Percentiles rank a stretch among this genome's conserved stretches.
Conservation (phyloP, 2,329 filamentous ascomycete species). For the Ceratocystis albifundus region DNA sequence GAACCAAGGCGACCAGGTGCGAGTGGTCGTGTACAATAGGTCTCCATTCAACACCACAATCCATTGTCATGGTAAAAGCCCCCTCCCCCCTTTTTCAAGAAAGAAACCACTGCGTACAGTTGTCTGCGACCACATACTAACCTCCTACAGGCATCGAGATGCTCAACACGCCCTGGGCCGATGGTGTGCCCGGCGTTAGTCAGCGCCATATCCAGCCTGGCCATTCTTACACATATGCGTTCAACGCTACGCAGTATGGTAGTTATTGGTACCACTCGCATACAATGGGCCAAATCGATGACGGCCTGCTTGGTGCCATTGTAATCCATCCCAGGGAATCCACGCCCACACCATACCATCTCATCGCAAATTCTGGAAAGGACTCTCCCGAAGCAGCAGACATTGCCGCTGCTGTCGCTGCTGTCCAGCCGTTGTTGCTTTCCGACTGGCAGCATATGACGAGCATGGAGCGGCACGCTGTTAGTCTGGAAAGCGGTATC, state of each 20-base stretch:
- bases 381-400: constrained; percentile 1
- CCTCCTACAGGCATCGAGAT: constrained; percentile 36
- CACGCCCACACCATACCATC: constrained; percentile 37
- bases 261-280: constrained; percentile 53
- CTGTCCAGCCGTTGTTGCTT: constrained; percentile 40
- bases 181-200: constrained; percentile 47
- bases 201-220: constrained; percentile 42
- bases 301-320: constrained; percentile 48
- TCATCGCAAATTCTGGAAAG: constrained; percentile 34
- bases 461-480: constrained; percentile 37
- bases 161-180: constrained; percentile 45
- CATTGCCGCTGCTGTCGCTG: constrained; percentile 40
- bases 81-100: neutral
- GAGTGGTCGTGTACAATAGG: constrained; percentile 37
- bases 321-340: constrained; percentile 34
- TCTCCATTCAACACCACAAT: constrained; percentile 39
- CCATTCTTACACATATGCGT: constrained; percentile 41
- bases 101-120: too few species aligned
- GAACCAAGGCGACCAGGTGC: constrained; percentile 40
- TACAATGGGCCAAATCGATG: constrained; percentile 43
- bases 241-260: constrained; percentile 45
- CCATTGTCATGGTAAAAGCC: constrained; percentile 41
- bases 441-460: constrained; percentile 47
- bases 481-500: constrained; percentile 35
- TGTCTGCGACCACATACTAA: neutral